Base-by-base conservation (phyloP, 2,329 filamentous ascomycete genomes). In the Cladosporium sp. region DNA sequence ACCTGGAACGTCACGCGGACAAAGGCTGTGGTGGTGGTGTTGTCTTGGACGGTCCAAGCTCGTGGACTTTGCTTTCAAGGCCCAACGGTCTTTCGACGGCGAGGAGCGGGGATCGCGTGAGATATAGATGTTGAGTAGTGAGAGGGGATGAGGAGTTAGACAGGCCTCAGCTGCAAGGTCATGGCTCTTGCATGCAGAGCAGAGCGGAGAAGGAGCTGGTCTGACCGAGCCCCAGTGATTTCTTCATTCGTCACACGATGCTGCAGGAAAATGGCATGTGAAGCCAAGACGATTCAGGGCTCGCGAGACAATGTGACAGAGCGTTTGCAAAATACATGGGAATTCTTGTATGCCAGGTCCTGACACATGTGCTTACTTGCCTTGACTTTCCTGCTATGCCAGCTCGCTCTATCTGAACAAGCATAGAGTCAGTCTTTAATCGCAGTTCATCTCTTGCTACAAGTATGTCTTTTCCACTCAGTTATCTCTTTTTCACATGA, bases 11-110 rank as follows among this genome's bases (percentile, higher is more conserved):
- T 18, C 38, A 55, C 57, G 50, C 53, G 55, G 16, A 57, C 54
- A 38, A 49, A 55, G 30, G 40, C 20, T 19, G 35, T 40, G 27
- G 51, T 40, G 30, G 47, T 40, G 39, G 50, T 38, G 43, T 38
- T 45, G 49, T 50, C 53, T 40, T 55, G 57, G 47, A 54, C 55
- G 22, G 41, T 54, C 43, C 49, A 43, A 36, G 51, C 47, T 29
- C 40, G 47, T 29, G 51, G 32, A 35, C 43, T 38, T 47, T 35
- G 43, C 43, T 38, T 47, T 35, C 32, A 35, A 35, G 32, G 32
- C 8, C n/a, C 30, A 45, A 45, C 42, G 42, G 42, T 19, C 32
- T 12, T n/a, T n/a, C 15, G 38, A 22, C 38, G 19, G 38, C 4
- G 20, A 7, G 33, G 43, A 48, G 43, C 18, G n/a, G 29, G 32